Conservation (phyloP, 2,329 filamentous ascomycete species). For the Berkeleyomyces basicola region DNA sequence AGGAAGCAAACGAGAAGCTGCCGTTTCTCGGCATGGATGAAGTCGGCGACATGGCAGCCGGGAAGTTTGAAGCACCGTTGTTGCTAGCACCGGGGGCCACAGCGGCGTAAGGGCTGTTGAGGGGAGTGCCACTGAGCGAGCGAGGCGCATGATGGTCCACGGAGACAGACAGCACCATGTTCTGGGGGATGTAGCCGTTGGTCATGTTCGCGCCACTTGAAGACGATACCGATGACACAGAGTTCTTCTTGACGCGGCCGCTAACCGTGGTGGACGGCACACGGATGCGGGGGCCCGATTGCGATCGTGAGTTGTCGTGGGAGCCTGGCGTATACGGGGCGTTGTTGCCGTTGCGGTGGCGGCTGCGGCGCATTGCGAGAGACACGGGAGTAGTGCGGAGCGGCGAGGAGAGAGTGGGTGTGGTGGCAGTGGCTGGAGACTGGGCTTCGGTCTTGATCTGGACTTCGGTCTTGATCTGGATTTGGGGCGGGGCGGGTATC, state of each 20-base stretch:
- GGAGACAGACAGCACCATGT: neutral
- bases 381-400: constrained; percentile 16
- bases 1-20: neutral
- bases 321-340: neutral
- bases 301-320: neutral
- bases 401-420: constrained; percentile 15
- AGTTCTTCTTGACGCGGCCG: neutral
- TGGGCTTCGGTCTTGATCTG: neutral
- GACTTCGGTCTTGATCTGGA: neutral
- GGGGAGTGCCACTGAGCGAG: neutral
- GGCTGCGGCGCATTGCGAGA: constrained; percentile 12
- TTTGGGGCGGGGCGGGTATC: neutral
- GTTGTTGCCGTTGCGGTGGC: constrained; percentile 2
- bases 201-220: neutral
- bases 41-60: neutral
- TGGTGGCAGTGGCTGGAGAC: neutral
- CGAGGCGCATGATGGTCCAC: neutral
- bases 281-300: neutral
- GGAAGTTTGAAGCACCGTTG: neutral
- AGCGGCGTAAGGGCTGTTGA: neutral
- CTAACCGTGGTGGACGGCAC: neutral
- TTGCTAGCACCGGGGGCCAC: neutral
- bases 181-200: neutral
- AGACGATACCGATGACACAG: neutral
- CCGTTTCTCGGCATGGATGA: neutral